phyloP scores from a whole-genome alignment of 2,329 filamentous ascomycete species.

The Claviceps lovelessii region DNA sequence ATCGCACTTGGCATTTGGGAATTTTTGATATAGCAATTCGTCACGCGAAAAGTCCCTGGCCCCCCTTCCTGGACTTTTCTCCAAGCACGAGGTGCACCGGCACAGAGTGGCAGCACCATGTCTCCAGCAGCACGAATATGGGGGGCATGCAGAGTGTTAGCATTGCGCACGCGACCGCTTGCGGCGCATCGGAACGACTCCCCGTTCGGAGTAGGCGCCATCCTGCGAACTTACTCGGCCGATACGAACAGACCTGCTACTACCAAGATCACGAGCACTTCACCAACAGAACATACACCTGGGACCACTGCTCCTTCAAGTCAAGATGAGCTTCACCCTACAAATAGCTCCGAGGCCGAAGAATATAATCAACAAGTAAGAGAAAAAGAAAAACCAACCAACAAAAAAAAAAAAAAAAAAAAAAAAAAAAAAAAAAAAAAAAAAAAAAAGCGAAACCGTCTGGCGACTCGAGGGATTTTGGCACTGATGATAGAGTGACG shows the following conservation, averaged over 20 bases:
- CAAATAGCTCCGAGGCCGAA: neutral
- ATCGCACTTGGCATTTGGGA: neutral
- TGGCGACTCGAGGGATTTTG: neutral
- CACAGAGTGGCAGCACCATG: conserved; percentile 15
- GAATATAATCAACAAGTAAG: neutral
- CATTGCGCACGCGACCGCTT: conserved; percentile 15
- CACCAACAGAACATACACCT: neutral
- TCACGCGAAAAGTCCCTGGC: neutral
- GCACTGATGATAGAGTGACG: conserved; percentile 1
- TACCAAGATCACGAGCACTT: neutral
- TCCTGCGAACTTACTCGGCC: conserved; percentile 18
- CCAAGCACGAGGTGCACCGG: conserved; percentile 1
- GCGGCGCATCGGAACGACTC: conserved; percentile 11
- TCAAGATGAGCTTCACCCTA: neutral
- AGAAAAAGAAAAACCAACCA: too few species aligned
- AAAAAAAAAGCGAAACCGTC: neutral
- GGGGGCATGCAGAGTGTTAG: conserved; percentile 21
- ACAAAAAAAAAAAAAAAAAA: neutral
- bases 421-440: neutral
- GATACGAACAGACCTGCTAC: conserved; percentile 11
- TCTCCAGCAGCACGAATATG: conserved; percentile 20
- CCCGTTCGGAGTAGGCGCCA: conserved; percentile 10
- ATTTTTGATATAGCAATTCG: conserved; percentile 3
- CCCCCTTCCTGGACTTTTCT: neutral
- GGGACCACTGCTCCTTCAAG: neutral